Conservation (phyloP, 164 flowering plant species). For the Berberis vulgaris region DNA sequence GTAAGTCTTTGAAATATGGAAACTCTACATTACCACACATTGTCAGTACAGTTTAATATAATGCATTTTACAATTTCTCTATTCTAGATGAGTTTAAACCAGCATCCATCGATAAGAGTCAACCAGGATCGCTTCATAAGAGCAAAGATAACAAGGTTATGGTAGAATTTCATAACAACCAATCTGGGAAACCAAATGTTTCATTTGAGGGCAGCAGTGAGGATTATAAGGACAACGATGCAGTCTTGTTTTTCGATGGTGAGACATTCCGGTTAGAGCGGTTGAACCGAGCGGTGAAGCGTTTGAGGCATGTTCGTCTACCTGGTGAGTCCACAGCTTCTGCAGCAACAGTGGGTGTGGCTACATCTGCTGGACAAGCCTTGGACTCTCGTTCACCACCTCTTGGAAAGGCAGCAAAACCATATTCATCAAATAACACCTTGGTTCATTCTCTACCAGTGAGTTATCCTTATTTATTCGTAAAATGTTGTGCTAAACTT, state of each 20-base stretch:
- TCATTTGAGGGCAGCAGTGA: conserved; percentile 74
- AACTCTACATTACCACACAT: not conserved
- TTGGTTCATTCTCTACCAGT: conserved; percentile 38
- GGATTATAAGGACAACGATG: conserved; percentile 83
- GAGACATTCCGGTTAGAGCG: conserved; percentile 68
- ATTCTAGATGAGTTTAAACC: conserved; percentile 69
- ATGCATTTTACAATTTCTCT: not conserved
- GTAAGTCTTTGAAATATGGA: conserved; percentile 33
- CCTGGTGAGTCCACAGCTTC: conserved; percentile 60
- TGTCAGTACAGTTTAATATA: not conserved
- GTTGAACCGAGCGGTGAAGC: conserved; percentile 83
- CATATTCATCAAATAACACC: conserved; percentile 23
- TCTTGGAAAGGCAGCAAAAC: conserved; percentile 32
- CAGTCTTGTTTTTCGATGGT: conserved; percentile 84
- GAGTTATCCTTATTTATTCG: conserved; percentile 15
- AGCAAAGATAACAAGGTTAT: conserved; percentile 72
- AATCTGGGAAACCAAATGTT: conserved; percentile 73
- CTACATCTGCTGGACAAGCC: conserved; percentile 9
- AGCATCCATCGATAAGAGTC: conserved; percentile 80
- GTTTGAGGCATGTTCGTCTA: conserved; percentile 53
- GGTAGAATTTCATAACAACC: conserved; percentile 75
- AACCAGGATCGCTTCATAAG: conserved; percentile 67
- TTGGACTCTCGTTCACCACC: conserved; percentile 46
- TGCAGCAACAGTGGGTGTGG: conserved; percentile 1
- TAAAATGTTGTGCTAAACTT: too few relatives aligned